Evolutionary conservation across 768 basidiomycete species (phyloP).

Genomic region (Psilocybe azurescens): DNA sequence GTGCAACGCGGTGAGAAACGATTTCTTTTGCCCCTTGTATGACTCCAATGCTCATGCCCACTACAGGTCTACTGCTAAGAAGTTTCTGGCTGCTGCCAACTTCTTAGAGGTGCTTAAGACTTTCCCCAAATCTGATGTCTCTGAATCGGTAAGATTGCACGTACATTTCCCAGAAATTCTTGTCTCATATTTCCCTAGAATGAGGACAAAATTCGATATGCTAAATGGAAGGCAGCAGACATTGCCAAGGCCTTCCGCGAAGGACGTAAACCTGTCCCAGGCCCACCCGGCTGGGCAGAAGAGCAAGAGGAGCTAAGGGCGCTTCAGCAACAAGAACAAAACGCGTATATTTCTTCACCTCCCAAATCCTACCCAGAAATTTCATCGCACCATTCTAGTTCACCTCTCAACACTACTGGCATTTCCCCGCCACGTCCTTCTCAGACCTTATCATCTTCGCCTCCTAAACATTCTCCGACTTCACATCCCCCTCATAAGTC

Average conservation of each 20-base stretch:
- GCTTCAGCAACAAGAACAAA: constrained; percentile 28
- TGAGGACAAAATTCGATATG: constrained; percentile 88
- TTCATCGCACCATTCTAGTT: constrained; percentile 18
- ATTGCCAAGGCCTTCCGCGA: constrained; percentile 96
- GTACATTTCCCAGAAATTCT: neutral
- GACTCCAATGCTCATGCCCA: constrained; percentile 7
- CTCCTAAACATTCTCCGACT: constrained; percentile 11
- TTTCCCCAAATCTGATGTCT: constrained; percentile 65
- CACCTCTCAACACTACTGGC: constrained; percentile 29
- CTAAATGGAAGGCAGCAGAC: constrained; percentile 97
- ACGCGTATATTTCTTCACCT: constrained; percentile 17
- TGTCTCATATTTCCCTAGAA: constrained; percentile 48
- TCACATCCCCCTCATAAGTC: constrained; percentile 23
- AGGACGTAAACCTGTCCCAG: constrained; percentile 82
- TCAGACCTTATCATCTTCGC: constrained; percentile 29
- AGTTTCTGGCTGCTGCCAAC: constrained; percentile 93
- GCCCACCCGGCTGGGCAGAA: constrained; percentile 62
- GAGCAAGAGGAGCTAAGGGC: constrained; percentile 31
- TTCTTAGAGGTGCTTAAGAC: constrained; percentile 89
- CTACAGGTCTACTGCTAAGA: constrained; percentile 83
- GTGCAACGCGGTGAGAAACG: constrained; percentile 67
- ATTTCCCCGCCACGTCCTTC: constrained; percentile 19
- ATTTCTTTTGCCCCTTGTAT: neutral
- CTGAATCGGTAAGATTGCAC: constrained; percentile 56
- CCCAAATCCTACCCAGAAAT: constrained; percentile 10